Conservation (phyloP, 2,329 filamentous ascomycete genomes). For the Epichloe bromicola region DNA sequence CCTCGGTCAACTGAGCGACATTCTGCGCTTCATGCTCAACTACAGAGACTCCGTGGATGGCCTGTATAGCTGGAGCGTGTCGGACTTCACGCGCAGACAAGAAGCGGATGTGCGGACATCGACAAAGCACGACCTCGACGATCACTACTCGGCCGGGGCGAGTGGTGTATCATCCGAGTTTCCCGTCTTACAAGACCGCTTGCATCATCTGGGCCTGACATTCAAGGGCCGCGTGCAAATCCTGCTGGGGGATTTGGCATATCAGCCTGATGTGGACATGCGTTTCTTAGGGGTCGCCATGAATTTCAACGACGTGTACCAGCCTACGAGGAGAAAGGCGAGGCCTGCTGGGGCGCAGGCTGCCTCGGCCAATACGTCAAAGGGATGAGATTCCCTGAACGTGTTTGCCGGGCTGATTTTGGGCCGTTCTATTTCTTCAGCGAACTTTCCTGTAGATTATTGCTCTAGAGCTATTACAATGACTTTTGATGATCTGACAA, state of each 20-base stretch:
- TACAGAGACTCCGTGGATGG: constrained; percentile 92
- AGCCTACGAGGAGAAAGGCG: constrained; percentile 56
- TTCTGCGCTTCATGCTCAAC: constrained; percentile 83
- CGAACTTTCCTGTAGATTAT: too few species aligned
- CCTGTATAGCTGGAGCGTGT: constrained; percentile 86
- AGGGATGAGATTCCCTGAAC: constrained; percentile 10
- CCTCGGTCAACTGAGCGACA: constrained; percentile 80
- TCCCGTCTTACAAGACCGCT: constrained; percentile 58
- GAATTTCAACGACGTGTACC: constrained; percentile 98
- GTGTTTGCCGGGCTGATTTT: neutral
- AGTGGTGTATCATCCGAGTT: constrained; percentile 55
- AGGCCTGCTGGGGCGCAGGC: constrained; percentile 17
- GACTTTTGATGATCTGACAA: neutral
- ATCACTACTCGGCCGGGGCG: constrained; percentile 13
- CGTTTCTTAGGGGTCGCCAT: constrained; percentile 91
- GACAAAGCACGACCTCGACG: constrained; percentile 26
- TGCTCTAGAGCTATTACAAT: neutral
- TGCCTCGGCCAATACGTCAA: constrained; percentile 14
- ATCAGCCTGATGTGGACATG: constrained; percentile 91
- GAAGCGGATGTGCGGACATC: constrained; percentile 67
- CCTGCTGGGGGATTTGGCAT: constrained; percentile 76
- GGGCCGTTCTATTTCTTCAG: neutral
- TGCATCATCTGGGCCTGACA: constrained; percentile 58
- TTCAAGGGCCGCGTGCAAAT: constrained; percentile 70
- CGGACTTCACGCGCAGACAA: constrained; percentile 86